Base-by-base conservation (phyloP, 108 stramenopile genomes). In the Fragilariopsis cylindrus region DNA sequence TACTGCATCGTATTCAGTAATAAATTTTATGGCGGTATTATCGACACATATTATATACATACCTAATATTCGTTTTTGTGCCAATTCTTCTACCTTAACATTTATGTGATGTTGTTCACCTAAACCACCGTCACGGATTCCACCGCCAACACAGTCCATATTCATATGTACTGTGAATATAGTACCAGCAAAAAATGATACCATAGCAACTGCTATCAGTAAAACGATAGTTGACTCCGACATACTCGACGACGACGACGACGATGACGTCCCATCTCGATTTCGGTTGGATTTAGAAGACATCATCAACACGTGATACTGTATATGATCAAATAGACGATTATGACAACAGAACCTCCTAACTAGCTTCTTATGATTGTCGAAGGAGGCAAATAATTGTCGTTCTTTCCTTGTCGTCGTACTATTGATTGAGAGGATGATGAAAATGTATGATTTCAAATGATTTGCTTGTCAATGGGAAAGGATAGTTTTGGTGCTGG, bases 131-230 rank as follows among this genome's bases (percentile, higher is more conserved):
- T 63, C 52, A 57, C 21, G 30, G 43, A 72, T 30, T 13, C 45
- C 41, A 42, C 67, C 57, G 41, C 42, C 71, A 40, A 43, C 8
- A 39, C 48, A 66, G 3, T 55, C 79, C 74, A 54, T 12, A 15
- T 68, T 48, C 48, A 68, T 48, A 53, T 82, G 76, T 57, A 71
- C 71, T 2, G 77, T 69, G 11, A 47, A 64, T n/a, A 77, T 39
- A 4, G 69, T 63, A 9, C 81, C 81, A 3, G 71, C 60, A 65
- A 73, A 77, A 68, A 82, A 82, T 52, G 72, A 58, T 30, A 77
- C 47, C 46, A 65, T 48, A 4, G 75, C 75, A 11, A 76, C 75
- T 48, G 71, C 69, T 19, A 78, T 45, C 45, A 76, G 16, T 19
- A 76, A 19, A 2, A 76, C 56, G 1, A 21, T 9, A 12, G 74